Evolutionary conservation across 2,329 filamentous ascomycete genomes (phyloP), one percentile per base, ranked within the genome.

Genomic region (Colletotrichum sp.): DNA sequence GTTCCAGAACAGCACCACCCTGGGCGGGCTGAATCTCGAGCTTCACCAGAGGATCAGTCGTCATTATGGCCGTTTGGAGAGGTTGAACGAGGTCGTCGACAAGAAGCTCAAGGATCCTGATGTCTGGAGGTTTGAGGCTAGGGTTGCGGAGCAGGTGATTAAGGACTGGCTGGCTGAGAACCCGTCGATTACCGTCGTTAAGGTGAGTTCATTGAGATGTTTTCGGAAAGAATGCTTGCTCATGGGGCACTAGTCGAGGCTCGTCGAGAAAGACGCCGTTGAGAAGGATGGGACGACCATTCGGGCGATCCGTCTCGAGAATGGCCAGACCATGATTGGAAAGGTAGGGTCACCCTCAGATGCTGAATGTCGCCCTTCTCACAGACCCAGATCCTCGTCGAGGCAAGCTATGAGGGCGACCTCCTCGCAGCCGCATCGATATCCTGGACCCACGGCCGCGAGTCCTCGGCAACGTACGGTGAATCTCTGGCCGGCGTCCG

Each of bases 391-490:
- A 76, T 80, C 36, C 79, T 81, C 59, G 77, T 82, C 36, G 80
- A 81, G 30, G 80, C 79, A 8, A 78, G 79, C 13, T 82, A 82
- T 52, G 80, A 81, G 32, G 80, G 80, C 10, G 80, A 81, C 44
- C 72, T 82, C 5, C 76, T 81, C 39, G 80, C 78, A 15, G 78
- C 79, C 6, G 75, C 78, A 3, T 74, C 71, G 4, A 72, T 79
- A 9, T 66, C 78, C 2, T 78, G 71, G 34, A 75, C 59, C 18
- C 52, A 71, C 34, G 78, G 78, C 15, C 78, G 78, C 28, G 80
- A 80, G 59, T 52, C 71, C 16, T 39, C 34, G 28, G 39, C 49
- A 8, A 65, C 57, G 7, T 80, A 78, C 68, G 30, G 12, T 2
- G 77, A 79, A 63, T 71, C 70, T 8, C 63, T 79, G 8, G 79